Percentiles rank a stretch among this genome's conserved stretches.
Evolutionary conservation across 352 stramenopile genomes (phyloP).

Genomic region (Phytopythium chamaehyphon): DNA sequence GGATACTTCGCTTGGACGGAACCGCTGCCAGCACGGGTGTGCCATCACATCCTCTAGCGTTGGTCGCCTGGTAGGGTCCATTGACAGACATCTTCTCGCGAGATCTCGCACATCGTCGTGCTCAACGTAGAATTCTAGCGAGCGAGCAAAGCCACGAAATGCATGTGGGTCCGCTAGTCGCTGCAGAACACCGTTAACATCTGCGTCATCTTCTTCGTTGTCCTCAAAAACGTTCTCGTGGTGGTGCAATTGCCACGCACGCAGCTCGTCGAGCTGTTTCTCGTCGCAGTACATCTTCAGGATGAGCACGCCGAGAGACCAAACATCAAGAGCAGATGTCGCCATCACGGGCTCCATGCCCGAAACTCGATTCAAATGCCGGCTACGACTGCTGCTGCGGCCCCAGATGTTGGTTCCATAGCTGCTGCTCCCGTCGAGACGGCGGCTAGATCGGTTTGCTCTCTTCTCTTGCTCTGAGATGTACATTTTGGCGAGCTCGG

Average conservation of each 20-base stretch:
- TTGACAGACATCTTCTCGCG: constrained; percentile 33
- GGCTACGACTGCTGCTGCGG: constrained; percentile 1
- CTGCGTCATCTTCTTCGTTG: neutral
- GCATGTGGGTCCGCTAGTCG: constrained; percentile 17
- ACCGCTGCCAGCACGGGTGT: constrained; percentile 28
- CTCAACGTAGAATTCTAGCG: constrained; percentile 39
- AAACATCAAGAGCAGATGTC: constrained; percentile 43
- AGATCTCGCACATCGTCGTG: constrained; percentile 44
- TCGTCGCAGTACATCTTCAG: constrained; percentile 47
- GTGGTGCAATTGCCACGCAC: constrained; percentile 18
- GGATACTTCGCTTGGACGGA: neutral
- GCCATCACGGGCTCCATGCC: constrained; percentile 9
- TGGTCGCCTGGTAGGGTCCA: constrained; percentile 27
- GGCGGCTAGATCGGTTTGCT: constrained; percentile 5
- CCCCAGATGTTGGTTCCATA: neutral
- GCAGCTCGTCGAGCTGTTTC: constrained; percentile 48
- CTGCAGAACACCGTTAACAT: constrained; percentile 17
- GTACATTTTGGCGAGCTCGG: constrained; percentile 34
- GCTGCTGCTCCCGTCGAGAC: constrained; percentile 6
- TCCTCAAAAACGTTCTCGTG: constrained; percentile 9
- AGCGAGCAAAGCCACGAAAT: constrained; percentile 42
- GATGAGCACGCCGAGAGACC: constrained; percentile 54
- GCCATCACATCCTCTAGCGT: constrained; percentile 30
- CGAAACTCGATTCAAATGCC: neutral
- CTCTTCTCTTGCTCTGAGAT: constrained; percentile 2